Base-by-base conservation (phyloP, 2,329 filamentous ascomycete species). In the Colletotrichum gigasporum region DNA sequence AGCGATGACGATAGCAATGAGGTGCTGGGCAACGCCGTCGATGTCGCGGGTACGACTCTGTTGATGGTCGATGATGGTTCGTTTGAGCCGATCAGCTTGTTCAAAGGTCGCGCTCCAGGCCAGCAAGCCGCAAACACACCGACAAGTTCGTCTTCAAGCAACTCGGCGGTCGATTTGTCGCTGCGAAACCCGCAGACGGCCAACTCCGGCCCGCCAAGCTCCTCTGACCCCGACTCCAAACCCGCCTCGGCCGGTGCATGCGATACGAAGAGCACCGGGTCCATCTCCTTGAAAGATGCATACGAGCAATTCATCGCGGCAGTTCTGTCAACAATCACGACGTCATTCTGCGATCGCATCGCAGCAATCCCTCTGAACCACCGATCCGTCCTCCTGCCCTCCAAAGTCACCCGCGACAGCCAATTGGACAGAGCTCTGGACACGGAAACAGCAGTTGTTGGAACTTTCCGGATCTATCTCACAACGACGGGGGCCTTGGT, bases 401-500 rank as follows among this genome's bases (percentile, higher is more conserved):
- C 66, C 5, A 67, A 61, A 39, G 61, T 67, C 11, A 52, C 52
- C 5, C 59, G 64, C 42, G 63, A 50, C n/a, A 56, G 24, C 18
- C 59, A 64, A 6, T 32, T 50, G 4, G 62, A 52, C 28, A 42
- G 51, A 42, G 50, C 44, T 26, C 45, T 34, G 9, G 56, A 62
- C 35, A 45, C 41, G 11, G 52, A 67, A 35, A 20, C 54, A 20
- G 66, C 66, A 18, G 56, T 68, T 24, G 39, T 68, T 20, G 85
- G 82, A 3, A 86, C 83, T 6, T 79, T 88, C 14, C 81, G 82
- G 48, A 79, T 83, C 8, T 85, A 86, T 66, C 71, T 88, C 52
- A 88, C 86, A 5, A 87, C 84, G 2, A 84, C 83, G 0, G 86
- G 86, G 2, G 80, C 80, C 10, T 75, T 89, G 7, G 73, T 88